These are phyloP conservation scores for Botrytis squamosa DNA, from an alignment of 2,329 filamentous ascomycete species.

Conservation along the genomic window DNA sequence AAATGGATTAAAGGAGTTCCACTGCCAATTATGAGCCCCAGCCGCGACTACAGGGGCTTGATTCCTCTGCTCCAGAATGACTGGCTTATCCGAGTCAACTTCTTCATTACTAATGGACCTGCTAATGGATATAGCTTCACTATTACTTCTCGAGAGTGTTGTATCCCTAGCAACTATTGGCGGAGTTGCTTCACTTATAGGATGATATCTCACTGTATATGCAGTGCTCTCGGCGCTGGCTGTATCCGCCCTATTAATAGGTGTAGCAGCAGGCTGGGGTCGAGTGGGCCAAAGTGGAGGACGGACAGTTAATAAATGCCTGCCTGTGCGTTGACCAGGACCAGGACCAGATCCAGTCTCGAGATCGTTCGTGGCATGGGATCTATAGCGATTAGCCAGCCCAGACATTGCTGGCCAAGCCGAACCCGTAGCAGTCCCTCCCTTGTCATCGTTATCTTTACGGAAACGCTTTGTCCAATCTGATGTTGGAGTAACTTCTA, in stretches of 20 bases:
- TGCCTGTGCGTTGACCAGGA: conserved; percentile 19
- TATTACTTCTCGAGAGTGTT: conserved; percentile 29
- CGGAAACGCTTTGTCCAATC: conserved; percentile 44
- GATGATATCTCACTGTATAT: conserved; percentile 62
- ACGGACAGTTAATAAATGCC: conserved; percentile 27
- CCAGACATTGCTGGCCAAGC: conserved; percentile 47
- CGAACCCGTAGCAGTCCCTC: conserved; percentile 30
- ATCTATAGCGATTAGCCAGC: conserved; percentile 34
- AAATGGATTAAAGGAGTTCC: conserved; percentile 37
- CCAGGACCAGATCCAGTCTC: conserved; percentile 25
- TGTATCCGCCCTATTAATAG: conserved; percentile 61
- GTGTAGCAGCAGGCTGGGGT: conserved; percentile 55
- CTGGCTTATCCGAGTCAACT: conserved; percentile 26
- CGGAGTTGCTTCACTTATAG: conserved; percentile 46
- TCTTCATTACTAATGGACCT: conserved; percentile 19
- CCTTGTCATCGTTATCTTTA: conserved; percentile 25
- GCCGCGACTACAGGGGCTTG: conserved; percentile 13
- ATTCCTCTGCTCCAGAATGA: conserved; percentile 32
- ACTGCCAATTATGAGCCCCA: conserved; percentile 22
- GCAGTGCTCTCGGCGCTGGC: conserved; percentile 63
- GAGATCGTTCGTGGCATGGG: conserved; percentile 29
- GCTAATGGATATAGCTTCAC: conserved; percentile 29
- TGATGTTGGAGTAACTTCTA: conserved; percentile 60
- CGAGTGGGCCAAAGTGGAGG: conserved; percentile 50
- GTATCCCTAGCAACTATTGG: conserved; percentile 21